Evolutionary conservation across 83 land plant genomes (phyloP).

Genomic region (Thuja plicata): DNA sequence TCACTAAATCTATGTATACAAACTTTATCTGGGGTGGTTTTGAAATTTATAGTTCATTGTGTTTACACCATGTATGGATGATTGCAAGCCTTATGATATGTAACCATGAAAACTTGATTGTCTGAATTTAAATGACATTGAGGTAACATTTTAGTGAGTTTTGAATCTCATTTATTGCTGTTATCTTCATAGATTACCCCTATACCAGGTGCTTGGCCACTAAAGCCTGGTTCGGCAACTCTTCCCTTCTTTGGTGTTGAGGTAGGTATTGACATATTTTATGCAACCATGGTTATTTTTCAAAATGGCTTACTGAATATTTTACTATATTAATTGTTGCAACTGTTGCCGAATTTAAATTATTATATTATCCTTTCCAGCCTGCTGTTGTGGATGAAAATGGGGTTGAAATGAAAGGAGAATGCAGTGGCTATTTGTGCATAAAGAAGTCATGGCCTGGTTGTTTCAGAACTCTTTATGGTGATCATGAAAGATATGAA

Average conservation of each 20-base stretch:
- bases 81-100: not conserved
- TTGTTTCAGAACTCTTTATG: constrained; percentile 85
- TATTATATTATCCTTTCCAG: constrained; percentile 42
- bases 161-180: constrained; percentile 2
- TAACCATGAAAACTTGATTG: not conserved
- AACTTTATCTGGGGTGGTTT: not conserved
- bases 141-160: not conserved
- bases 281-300: not conserved
- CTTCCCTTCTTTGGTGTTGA: constrained; percentile 96
- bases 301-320: not conserved
- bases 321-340: constrained; percentile 1
- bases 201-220: constrained; percentile 98
- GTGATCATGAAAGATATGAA: constrained; percentile 96
- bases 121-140: not conserved
- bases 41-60: not conserved
- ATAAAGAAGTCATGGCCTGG: constrained; percentile 93
- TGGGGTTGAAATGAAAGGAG: constrained; percentile 81
- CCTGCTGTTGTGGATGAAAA: constrained; percentile 97
- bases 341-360: not conserved
- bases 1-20: not conserved
- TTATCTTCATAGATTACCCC: constrained; percentile 76
- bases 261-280: constrained; percentile 40
- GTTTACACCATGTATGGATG: not conserved
- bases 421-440: constrained; percentile 94
- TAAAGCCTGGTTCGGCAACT: constrained; percentile 98